A percentile compares a stretch with the other conserved stretches of the same genome.
phyloP scores from a whole-genome alignment of 73 alveolate species.

The Tetrahymena thermophila region DNA sequence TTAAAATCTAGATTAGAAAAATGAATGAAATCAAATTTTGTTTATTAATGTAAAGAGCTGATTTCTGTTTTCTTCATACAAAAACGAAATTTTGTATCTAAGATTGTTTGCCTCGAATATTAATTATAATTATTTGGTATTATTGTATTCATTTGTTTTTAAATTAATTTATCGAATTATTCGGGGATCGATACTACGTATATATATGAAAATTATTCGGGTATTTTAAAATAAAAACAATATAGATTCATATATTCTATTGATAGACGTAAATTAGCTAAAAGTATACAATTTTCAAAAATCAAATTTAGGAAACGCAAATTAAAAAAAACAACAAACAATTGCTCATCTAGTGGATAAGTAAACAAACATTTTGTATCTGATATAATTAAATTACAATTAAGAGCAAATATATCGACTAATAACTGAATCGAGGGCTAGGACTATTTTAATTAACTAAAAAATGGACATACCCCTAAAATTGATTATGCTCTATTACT shows the following conservation, averaged over 20 bases:
- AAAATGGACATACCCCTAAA: neutral
- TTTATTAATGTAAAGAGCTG: too few relatives aligned
- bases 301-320: neutral
- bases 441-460: neutral
- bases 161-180: neutral
- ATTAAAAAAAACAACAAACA: neutral
- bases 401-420: neutral
- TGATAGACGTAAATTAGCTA: neutral
- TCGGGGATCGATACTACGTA: conserved; percentile 1
- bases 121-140: neutral
- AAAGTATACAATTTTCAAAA: neutral
- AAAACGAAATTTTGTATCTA: neutral
- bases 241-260: neutral
- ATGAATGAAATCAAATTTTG: too few relatives aligned
- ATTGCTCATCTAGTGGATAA: neutral
- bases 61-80: too few relatives aligned
- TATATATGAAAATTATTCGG: neutral
- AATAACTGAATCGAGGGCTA: neutral
- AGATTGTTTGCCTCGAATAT: neutral
- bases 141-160: neutral
- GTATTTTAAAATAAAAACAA: neutral
- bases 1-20: neutral
- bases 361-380: neutral
- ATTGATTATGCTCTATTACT: neutral
- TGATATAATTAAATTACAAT: neutral